These are phyloP conservation scores for Pleurotus giganteus DNA, from an alignment of 768 basidiomycete genomes.

Conservation along the genomic window DNA sequence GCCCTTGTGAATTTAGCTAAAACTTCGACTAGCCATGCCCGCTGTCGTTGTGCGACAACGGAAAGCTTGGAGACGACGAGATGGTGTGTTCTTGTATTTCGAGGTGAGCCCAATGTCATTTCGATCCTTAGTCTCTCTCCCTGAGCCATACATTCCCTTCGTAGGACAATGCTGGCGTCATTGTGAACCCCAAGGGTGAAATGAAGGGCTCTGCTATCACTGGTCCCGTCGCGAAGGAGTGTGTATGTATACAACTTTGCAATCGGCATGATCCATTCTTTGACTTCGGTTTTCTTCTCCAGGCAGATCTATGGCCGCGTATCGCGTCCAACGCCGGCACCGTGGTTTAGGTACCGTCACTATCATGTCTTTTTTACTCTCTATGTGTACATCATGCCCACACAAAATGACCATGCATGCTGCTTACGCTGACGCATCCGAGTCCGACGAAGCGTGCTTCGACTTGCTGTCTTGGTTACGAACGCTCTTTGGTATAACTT, in stretches of 20 bases:
- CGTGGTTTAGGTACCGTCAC: constrained; percentile 66
- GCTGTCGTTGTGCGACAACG: constrained; percentile 96
- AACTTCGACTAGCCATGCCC: constrained; percentile 77
- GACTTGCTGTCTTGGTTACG: too few species aligned
- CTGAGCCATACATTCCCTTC: neutral
- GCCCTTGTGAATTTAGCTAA: neutral
- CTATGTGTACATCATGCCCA: constrained; percentile 9
- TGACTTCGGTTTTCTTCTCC: constrained; percentile 10
- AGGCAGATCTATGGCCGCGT: constrained; percentile 99
- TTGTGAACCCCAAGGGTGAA: constrained; percentile 98
- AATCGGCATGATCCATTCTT: constrained; percentile 1
- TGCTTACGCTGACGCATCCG: too few species aligned
- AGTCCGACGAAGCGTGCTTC: too few species aligned
- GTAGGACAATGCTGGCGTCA: constrained; percentile 93
- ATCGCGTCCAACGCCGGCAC: constrained; percentile 99
- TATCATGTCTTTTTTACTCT: constrained; percentile 7
- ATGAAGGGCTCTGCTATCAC: constrained; percentile 99
- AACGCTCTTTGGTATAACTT: too few species aligned
- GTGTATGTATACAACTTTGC: constrained; percentile 46
- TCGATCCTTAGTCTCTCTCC: neutral
- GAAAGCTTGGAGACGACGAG: constrained; percentile 96
- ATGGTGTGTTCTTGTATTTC: constrained; percentile 99
- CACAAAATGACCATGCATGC: constrained; percentile 9
- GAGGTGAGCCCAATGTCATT: too few species aligned
- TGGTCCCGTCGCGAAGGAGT: constrained; percentile 99